Evolutionary conservation across 148 eudicot species (phyloP), one percentile per base, ranked within the genome.

Genomic region (Amaranthus hypochondriacus): DNA sequence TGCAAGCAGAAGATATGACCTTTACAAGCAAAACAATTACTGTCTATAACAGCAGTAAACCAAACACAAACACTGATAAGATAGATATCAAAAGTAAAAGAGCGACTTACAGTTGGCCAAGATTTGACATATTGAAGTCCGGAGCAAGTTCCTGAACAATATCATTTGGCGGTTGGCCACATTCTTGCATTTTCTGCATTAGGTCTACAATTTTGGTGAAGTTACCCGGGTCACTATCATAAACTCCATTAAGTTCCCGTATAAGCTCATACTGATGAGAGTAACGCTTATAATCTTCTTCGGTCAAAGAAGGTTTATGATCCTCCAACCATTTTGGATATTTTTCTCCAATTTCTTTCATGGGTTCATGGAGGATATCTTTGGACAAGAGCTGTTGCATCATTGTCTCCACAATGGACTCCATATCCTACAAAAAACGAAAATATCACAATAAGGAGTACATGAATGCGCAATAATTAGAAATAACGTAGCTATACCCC

Each of bases 121-220:
- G 85, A 83, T 48, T 84, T 39, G 97, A 84, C 56, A 92, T 66
- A 85, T 95, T 97, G 60, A 92, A 89, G 62, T 86, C 99, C 7
- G 97, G 99, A 84, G 92, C 92, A 52, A 95, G 89, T 87, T 95
- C 99, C 55, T 85, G 85, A 69, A 92, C 94, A 50, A 95, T 95
- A 71, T 95, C 99, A 80, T 82, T 90, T 9, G 99, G 99, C 2
- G 97, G 99, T 75, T 92, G 97, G 46, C 99, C 99, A 76, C 99
- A 95, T 76, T 95, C 99, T 83, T 95, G 99, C 97, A 95, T 95
- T 78, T 87, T 95, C 87, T 95, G 99, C 99, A 95, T 92, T 55
- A 95, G 93, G 81, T 92, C 97, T 61, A 95, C 90, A 71, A 95
- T 92, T 83, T 89, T 95, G 85, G 86, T 86, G 81, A 95, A 95